Conservation (phyloP, 2,329 filamentous ascomycete species). For the Epichloe coenophiala region DNA sequence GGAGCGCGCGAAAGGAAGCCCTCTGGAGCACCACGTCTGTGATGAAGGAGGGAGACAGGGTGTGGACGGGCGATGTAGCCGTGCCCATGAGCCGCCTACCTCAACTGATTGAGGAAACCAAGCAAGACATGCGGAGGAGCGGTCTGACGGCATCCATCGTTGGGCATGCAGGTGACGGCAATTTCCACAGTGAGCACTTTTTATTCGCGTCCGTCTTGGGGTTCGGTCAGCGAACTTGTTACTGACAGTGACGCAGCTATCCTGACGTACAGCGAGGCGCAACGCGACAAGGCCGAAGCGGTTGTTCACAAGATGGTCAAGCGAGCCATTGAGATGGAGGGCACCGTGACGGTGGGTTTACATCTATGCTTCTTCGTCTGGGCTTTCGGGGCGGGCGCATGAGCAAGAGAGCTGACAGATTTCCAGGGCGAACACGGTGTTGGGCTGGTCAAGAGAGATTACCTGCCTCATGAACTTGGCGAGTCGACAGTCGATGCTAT, state of each 20-base stretch:
- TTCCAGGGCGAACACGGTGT: conserved; percentile 65
- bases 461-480: conserved; percentile 66
- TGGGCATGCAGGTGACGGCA: conserved; percentile 64
- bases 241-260: conserved; percentile 27
- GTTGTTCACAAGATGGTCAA: conserved; percentile 78
- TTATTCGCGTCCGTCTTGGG: background rate
- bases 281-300: conserved; percentile 52
- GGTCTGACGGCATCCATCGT: conserved; percentile 41
- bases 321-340: conserved; percentile 71
- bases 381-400: background rate
- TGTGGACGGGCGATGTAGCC: conserved; percentile 80
- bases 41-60: conserved; percentile 50
- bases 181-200: conserved; percentile 49
- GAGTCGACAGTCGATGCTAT: conserved; percentile 65
- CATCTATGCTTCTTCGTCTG: conserved; percentile 10
- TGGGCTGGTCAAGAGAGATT: conserved; percentile 73
- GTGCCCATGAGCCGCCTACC: conserved; percentile 65
- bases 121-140: conserved; percentile 28
- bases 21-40: conserved; percentile 68
- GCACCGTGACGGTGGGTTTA: conserved; percentile 53
- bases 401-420: conserved; percentile 2
- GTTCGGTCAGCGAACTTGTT: background rate
- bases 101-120: conserved; percentile 64
- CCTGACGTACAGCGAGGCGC: conserved; percentile 47
- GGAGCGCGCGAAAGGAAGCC: conserved; percentile 73